These are phyloP conservation scores for Eurotiales sp. DNA, from an alignment of 2,329 filamentous ascomycete genomes.

Conservation along the genomic window DNA sequence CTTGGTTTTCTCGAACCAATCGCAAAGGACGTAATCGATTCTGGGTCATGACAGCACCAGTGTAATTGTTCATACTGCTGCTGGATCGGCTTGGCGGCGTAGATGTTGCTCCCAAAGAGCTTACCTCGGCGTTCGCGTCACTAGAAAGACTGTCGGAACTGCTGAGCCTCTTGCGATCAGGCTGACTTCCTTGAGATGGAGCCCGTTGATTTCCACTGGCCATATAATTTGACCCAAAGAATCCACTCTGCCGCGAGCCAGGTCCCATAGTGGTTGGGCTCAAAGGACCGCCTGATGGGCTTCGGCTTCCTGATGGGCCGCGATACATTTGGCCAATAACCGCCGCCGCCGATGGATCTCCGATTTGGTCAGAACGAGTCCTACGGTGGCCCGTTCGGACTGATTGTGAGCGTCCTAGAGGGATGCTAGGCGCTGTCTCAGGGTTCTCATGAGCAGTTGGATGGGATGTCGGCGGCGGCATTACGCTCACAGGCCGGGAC, in stretches of 20 bases:
- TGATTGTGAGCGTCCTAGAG: conserved; percentile 41
- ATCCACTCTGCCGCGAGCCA: conserved; percentile 35
- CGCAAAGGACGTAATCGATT: conserved; percentile 81
- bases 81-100: conserved; percentile 62
- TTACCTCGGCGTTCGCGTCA: conserved; percentile 44
- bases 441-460: conserved; percentile 44
- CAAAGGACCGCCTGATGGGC: conserved; percentile 49
- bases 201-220: conserved; percentile 53
- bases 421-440: conserved; percentile 46
- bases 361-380: conserved; percentile 47
- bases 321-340: conserved; percentile 90
- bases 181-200: conserved; percentile 49
- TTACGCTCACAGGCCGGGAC: conserved; percentile 45
- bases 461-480: conserved; percentile 33
- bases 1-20: conserved; percentile 74
- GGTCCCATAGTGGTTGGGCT: conserved; percentile 49
- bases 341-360: conserved; percentile 54
- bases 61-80: conserved; percentile 66
- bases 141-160: conserved; percentile 61
- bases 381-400: conserved; percentile 42
- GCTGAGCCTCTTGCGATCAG: conserved; percentile 52
- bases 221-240: conserved; percentile 47
- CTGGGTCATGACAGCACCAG: conserved; percentile 57
- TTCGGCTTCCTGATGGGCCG: conserved; percentile 48
- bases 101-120: conserved; percentile 44